Conservation (phyloP, 345 rosid species). For the Reutealis trisperma region DNA sequence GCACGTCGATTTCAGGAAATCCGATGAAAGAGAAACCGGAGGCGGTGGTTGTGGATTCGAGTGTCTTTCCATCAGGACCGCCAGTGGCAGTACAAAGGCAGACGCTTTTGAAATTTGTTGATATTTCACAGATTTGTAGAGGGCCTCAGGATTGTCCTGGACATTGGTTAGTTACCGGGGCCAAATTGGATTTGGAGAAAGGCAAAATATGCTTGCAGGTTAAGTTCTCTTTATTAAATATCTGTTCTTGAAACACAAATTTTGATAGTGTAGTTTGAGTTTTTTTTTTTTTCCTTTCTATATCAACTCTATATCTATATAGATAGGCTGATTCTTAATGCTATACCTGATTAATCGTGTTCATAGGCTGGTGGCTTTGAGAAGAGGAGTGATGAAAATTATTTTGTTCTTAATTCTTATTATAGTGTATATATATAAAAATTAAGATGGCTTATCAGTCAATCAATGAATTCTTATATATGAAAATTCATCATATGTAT, state of each 20-base stretch:
- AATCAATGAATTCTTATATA: neutral
- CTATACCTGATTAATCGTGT: neutral
- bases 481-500: no score
- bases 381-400: neutral
- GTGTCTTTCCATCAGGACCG: constrained; percentile 84
- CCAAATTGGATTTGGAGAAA: constrained; percentile 62
- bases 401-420: neutral
- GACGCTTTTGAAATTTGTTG: constrained; percentile 75
- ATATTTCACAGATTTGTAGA: constrained; percentile 62
- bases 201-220: constrained; percentile 79
- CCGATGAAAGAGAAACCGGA: constrained; percentile 41
- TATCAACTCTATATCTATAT: neutral
- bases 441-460: neutral
- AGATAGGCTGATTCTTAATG: neutral
- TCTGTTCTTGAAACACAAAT: neutral
- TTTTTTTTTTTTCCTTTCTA: neutral
- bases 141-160: constrained; percentile 93
- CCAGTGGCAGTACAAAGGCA: constrained; percentile 69
- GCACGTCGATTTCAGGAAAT: constrained; percentile 52
- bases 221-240: constrained; percentile 67
- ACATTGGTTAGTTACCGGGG: constrained; percentile 89
- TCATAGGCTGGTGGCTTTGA: neutral
- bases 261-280: neutral
- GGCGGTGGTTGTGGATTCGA: constrained; percentile 60
- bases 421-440: neutral